Percentiles rank a stretch among this genome's conserved stretches.
Evolutionary conservation across 805 yeast species (phyloP).

Genomic region (Schwanniomyces occidentalis): DNA sequence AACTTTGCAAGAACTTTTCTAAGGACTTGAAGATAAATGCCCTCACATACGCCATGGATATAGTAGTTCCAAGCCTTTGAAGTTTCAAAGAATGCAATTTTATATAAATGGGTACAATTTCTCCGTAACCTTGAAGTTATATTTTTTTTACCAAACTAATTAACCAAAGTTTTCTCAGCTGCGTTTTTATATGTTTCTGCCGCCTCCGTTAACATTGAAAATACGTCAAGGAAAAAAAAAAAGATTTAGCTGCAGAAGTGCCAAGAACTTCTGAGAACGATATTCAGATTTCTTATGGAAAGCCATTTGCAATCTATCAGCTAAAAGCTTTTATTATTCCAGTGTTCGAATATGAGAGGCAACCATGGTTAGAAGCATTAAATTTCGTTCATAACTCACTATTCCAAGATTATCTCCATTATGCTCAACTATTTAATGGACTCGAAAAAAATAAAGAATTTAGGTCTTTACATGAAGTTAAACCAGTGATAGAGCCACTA

Average conservation of each 20-base stretch:
- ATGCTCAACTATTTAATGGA: slow-evolving; percentile 58
- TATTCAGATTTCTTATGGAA: slow-evolving; percentile 25
- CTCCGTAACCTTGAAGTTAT: too few relatives aligned
- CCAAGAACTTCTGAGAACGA: slow-evolving; percentile 10
- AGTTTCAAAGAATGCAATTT: too few relatives aligned
- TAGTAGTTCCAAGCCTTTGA: too few relatives aligned
- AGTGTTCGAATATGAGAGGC: slow-evolving; percentile 54
- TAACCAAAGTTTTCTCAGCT: too few relatives aligned
- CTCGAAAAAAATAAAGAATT: slow-evolving; percentile 40
- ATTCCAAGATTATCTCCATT: slow-evolving; percentile 64
- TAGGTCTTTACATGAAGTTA: slow-evolving; percentile 48
- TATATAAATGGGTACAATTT: too few relatives aligned
- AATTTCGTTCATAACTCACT: slow-evolving; percentile 53
- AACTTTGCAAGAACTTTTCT: too few relatives aligned
- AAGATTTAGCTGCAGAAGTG: slow-evolving; percentile 10
- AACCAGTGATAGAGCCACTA: slow-evolving; percentile 53
- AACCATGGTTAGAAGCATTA: slow-evolving; percentile 50
- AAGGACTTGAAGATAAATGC: too few relatives aligned
- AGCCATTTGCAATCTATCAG: slow-evolving; percentile 36
- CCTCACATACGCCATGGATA: too few relatives aligned
- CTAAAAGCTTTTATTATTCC: slow-evolving; percentile 58
- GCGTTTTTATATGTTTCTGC: too few relatives aligned
- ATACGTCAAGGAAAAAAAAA: too few relatives aligned
- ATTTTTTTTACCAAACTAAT: too few relatives aligned
- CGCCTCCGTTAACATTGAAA: too few relatives aligned